phyloP scores from a whole-genome alignment of 2,329 filamentous ascomycete genomes.

The Sporothrix curviconia region DNA sequence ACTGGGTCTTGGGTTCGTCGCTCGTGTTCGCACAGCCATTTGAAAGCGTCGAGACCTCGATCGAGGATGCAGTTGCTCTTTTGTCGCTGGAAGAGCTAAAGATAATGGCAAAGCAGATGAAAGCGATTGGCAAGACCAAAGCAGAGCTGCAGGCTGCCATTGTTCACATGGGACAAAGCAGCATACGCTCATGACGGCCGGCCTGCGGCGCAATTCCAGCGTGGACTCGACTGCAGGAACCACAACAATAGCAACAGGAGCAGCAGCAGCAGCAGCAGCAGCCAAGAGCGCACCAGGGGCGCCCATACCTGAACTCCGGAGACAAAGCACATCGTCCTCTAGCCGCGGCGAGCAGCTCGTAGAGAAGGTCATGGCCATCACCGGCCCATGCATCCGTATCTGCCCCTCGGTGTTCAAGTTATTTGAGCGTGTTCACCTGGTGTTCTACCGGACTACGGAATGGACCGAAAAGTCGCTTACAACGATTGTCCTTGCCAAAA shows the following conservation, averaged over 20 bases:
- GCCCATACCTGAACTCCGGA: not conserved
- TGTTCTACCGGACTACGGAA: slow-evolving; percentile 92
- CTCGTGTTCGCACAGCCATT: slow-evolving; percentile 81
- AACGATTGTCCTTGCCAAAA: slow-evolving; percentile 88
- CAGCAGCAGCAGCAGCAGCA: too few species aligned
- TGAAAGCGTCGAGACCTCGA: slow-evolving; percentile 61
- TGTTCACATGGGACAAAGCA: slow-evolving; percentile 69
- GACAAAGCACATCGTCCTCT: slow-evolving; percentile 34
- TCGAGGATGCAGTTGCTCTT: slow-evolving; percentile 78
- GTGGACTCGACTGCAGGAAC: slow-evolving; percentile 29
- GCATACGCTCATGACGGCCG: slow-evolving; percentile 59
- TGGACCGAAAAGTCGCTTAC: slow-evolving; percentile 98
- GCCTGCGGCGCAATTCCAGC: slow-evolving; percentile 15
- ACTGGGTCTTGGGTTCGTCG: slow-evolving; percentile 40
- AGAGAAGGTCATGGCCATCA: slow-evolving; percentile 56
- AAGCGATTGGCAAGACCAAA: slow-evolving; percentile 83
- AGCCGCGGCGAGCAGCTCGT: slow-evolving; percentile 28
- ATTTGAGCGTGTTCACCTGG: slow-evolving; percentile 89
- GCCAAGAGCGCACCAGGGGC: not conserved
- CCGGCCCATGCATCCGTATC: slow-evolving; percentile 78
- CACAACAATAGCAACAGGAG: too few species aligned
- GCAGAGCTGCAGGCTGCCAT: slow-evolving; percentile 69
- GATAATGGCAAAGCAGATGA: slow-evolving; percentile 73
- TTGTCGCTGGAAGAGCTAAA: slow-evolving; percentile 87
- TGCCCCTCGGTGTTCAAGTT: slow-evolving; percentile 66